A percentile compares a stretch with the other conserved stretches of the same genome.
phyloP scores from a whole-genome alignment of 2,329 filamentous ascomycete species.

The Exophiala sp. region DNA sequence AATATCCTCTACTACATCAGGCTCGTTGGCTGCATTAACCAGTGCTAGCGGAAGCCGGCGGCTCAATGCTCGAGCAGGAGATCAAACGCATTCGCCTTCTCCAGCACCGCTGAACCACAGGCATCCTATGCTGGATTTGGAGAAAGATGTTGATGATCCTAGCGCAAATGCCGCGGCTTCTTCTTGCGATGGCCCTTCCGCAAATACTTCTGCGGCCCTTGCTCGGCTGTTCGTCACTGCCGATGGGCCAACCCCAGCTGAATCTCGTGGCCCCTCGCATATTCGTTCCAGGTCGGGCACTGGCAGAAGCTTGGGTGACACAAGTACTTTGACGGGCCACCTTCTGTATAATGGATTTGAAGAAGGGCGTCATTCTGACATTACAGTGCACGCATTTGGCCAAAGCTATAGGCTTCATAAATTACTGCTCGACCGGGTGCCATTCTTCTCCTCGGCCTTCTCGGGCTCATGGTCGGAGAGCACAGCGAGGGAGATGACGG shows the following conservation, averaged over 20 bases:
- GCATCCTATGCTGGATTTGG: constrained; percentile 28
- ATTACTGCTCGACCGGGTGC: constrained; percentile 50
- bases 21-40: constrained; percentile 30
- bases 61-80: constrained; percentile 10
- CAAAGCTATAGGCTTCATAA: constrained; percentile 50
- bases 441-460: constrained; percentile 51
- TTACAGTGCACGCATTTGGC: constrained; percentile 49
- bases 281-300: constrained; percentile 26
- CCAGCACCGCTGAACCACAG: constrained; percentile 16
- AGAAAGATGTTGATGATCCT: constrained; percentile 35
- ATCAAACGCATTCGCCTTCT: constrained; percentile 11
- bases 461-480: constrained; percentile 54
- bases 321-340: constrained; percentile 45
- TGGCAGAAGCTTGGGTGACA: constrained; percentile 30
- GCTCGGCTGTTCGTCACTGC: constrained; percentile 30
- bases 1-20: constrained; percentile 27
- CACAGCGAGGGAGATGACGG: constrained; percentile 46
- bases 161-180: constrained; percentile 17
- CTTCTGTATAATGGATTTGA: constrained; percentile 49
- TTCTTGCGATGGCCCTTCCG: constrained; percentile 15
- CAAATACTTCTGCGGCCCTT: constrained; percentile 30
- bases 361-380: constrained; percentile 50
- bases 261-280: constrained; percentile 30
- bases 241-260: constrained; percentile 24
- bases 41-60: constrained; percentile 21